phyloP scores from a whole-genome alignment of 179 eudicot species.

The Silene coronaria region DNA sequence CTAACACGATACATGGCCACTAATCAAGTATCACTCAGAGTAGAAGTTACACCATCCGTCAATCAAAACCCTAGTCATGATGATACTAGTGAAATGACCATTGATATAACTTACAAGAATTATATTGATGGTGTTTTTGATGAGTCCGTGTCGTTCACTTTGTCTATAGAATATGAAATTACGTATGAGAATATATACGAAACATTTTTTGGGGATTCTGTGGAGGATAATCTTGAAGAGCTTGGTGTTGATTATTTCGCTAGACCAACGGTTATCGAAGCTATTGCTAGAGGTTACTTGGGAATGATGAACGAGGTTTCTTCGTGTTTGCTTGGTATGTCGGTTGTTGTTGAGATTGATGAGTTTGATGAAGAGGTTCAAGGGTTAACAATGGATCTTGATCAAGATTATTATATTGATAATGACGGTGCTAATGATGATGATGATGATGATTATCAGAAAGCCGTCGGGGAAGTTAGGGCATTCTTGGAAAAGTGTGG shows the following conservation, averaged over 20 bases:
- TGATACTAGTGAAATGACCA: neutral
- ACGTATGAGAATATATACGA: neutral
- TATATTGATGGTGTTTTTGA: neutral
- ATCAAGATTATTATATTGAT: neutral
- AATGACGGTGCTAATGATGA: too few species aligned
- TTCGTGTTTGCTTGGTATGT: neutral
- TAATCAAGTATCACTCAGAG: too few species aligned
- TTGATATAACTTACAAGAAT: neutral
- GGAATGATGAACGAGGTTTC: neutral
- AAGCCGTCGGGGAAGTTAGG: neutral
- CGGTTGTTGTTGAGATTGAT: neutral
- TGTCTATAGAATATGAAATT: neutral
- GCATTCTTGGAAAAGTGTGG: neutral
- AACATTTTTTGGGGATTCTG: neutral
- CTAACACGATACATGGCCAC: too few species aligned
- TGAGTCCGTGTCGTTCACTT: neutral
- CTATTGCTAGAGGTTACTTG: neutral
- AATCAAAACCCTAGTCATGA: too few species aligned
- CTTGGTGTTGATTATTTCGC: neutral
- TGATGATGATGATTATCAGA: too few species aligned
- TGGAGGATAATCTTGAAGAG: neutral
- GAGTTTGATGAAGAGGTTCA: conserved; percentile 4
- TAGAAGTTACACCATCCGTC: too few species aligned
- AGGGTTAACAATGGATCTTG: neutral
- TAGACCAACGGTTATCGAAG: neutral